phyloP scores from a whole-genome alignment of 352 stramenopile species.

The Globisporangium ultimum region DNA sequence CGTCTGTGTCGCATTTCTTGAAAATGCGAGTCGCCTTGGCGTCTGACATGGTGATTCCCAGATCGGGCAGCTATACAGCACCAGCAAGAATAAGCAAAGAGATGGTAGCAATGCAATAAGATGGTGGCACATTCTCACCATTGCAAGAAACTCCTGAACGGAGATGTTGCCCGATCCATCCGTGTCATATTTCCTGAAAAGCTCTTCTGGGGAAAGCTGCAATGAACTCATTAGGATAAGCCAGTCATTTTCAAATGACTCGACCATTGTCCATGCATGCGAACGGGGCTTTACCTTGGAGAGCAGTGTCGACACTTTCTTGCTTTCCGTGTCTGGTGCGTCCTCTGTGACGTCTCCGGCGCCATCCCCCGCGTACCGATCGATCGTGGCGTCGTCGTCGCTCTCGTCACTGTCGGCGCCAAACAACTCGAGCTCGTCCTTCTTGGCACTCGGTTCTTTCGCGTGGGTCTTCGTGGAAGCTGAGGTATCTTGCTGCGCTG shows the following conservation, averaged over 20 bases:
- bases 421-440: slow-evolving; percentile 54
- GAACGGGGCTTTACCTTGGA: slow-evolving; percentile 39
- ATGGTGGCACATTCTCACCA: slow-evolving; percentile 31
- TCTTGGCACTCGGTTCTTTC: slow-evolving; percentile 15
- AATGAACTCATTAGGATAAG: not conserved
- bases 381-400: slow-evolving; percentile 76
- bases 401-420: slow-evolving; percentile 75
- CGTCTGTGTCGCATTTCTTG: slow-evolving; percentile 87
- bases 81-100: not conserved
- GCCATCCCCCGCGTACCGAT: slow-evolving; percentile 42
- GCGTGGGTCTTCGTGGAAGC: not conserved
- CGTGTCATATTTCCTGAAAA: slow-evolving; percentile 92
- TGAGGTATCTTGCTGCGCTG: not conserved
- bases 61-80: slow-evolving; percentile 65
- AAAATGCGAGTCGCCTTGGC: slow-evolving; percentile 92
- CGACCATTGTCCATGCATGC: not conserved
- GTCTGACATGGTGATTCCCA: slow-evolving; percentile 85
- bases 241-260: not conserved
- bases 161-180: slow-evolving; percentile 89
- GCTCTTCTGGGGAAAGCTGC: slow-evolving; percentile 73
- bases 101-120: slow-evolving; percentile 3
- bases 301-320: slow-evolving; percentile 63
- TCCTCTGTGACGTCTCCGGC: slow-evolving; percentile 20
- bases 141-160: slow-evolving; percentile 86
- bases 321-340: slow-evolving; percentile 36